phyloP scores from a whole-genome alignment of 106 monocot species.

The Agapanthus africanus region DNA sequence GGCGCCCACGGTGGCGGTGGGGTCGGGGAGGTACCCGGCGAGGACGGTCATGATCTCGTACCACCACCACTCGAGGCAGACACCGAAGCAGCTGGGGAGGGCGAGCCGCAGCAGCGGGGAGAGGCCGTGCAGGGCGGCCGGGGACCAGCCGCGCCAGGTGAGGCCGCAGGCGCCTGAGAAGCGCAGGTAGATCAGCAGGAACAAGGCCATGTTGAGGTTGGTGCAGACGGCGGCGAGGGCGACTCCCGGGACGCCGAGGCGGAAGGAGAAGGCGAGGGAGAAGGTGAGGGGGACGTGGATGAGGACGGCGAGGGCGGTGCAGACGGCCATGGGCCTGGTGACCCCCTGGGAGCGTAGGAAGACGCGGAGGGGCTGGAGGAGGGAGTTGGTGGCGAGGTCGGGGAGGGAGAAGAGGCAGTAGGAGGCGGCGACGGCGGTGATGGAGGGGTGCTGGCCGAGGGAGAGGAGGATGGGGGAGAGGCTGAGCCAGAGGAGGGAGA shows the following conservation, averaged over 20 bases:
- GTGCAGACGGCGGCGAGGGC: constrained; percentile 57
- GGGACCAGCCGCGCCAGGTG: constrained; percentile 69
- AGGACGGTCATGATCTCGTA: constrained; percentile 92
- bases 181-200: constrained; percentile 58
- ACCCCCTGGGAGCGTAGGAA: constrained; percentile 86
- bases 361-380: constrained; percentile 87
- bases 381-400: constrained; percentile 64
- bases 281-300: constrained; percentile 71
- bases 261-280: constrained; percentile 46
- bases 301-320: constrained; percentile 62
- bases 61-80: constrained; percentile 99
- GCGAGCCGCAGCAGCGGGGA: constrained; percentile 58
- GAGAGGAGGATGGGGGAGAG: constrained; percentile 49
- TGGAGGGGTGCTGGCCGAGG: constrained; percentile 64
- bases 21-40: constrained; percentile 81
- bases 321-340: constrained; percentile 68
- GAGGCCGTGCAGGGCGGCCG: constrained; percentile 17
- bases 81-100: constrained; percentile 62
- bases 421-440: constrained; percentile 64
- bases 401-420: constrained; percentile 75
- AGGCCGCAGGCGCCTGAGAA: constrained; percentile 28
- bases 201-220: constrained; percentile 74
- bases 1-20: constrained; percentile 63
- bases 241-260: constrained; percentile 70
- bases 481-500: constrained; percentile 70